Percentiles rank a stretch among this genome's conserved stretches.
phyloP scores from a whole-genome alignment of 2,329 filamentous ascomycete genomes.

The Sarocladium brachiariae region DNA sequence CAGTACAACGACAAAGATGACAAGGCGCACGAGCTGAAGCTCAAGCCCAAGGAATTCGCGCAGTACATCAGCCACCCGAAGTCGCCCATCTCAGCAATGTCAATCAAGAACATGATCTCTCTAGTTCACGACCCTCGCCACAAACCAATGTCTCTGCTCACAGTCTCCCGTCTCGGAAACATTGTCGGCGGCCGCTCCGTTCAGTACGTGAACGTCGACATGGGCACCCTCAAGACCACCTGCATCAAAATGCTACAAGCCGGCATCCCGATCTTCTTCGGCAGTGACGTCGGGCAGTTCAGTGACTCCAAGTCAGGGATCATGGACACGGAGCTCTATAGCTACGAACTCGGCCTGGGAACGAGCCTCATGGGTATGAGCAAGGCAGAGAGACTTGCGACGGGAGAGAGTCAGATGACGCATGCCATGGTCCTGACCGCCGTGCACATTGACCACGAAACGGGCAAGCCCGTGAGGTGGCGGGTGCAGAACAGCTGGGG shows the following conservation, averaged over 20 bases:
- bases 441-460: conserved; percentile 64
- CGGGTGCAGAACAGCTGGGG: conserved; percentile 86
- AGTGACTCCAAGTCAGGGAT: conserved; percentile 61
- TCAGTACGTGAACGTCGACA: conserved; percentile 78
- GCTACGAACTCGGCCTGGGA: conserved; percentile 82
- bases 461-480: conserved; percentile 65
- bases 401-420: conserved; percentile 77
- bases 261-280: conserved; percentile 81
- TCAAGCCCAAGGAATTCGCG: conserved; percentile 67
- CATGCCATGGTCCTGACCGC: conserved; percentile 89
- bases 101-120: conserved; percentile 66
- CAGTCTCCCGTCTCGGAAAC: conserved; percentile 74
- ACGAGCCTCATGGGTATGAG: conserved; percentile 64
- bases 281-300: conserved; percentile 80
- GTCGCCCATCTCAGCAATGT: conserved; percentile 41
- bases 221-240: conserved; percentile 62
- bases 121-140: conserved; percentile 83
- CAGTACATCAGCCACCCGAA: conserved; percentile 50
- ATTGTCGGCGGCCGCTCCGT: conserved; percentile 69
- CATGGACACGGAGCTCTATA: conserved; percentile 71
- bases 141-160: conserved; percentile 62
- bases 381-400: conserved; percentile 68
- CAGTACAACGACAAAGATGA: conserved; percentile 66
- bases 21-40: conserved; percentile 53
- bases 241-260: conserved; percentile 72